phyloP scores from a whole-genome alignment of 78 protist species.

The Dictyostelium capitatum region DNA sequence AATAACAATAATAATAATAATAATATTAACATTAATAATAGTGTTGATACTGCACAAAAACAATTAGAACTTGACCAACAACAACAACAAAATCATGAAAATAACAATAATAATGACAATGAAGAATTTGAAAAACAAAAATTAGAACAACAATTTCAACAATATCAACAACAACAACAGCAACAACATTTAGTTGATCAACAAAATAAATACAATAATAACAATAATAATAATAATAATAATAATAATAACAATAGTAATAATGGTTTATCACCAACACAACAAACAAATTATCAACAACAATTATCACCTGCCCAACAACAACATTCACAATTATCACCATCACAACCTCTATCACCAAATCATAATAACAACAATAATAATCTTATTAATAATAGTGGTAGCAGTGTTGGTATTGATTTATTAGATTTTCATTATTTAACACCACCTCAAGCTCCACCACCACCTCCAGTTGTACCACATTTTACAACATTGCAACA shows the following conservation, averaged over 20 bases:
- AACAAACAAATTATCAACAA: background rate
- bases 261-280: background rate
- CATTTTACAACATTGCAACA: background rate
- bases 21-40: background rate
- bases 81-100: background rate
- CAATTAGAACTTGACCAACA: background rate
- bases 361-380: background rate
- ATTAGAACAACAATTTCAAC: background rate
- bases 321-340: background rate
- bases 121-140: constrained; percentile 6
- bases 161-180: background rate
- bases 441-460: constrained; percentile 11
- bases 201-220: background rate
- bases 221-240: no score
- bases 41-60: no score
- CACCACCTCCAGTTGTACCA: constrained; percentile 19
- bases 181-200: background rate
- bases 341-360: background rate
- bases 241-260: no score
- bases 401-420: background rate
- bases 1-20: background rate
- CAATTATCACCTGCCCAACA: background rate
- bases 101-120: background rate
- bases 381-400: no score
- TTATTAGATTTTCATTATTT: background rate